Evolutionary conservation across 2,329 filamentous ascomycete species (phyloP).

Genomic region (Sclerotiophoma versabilis): DNA sequence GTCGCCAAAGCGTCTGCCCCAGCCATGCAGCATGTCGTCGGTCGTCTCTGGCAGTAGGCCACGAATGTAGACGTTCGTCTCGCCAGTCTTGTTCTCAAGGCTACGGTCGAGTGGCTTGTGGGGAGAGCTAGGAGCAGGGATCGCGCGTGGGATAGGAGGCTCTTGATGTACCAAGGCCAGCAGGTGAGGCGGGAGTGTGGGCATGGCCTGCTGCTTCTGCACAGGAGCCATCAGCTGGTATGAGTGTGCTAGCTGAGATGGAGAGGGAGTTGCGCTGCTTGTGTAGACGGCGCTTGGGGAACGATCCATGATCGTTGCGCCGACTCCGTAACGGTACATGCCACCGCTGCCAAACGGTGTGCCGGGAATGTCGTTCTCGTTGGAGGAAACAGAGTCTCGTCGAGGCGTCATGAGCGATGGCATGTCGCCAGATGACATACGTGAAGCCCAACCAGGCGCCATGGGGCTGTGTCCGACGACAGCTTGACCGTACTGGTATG

Average conservation of each 20-base stretch:
- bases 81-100: slow-evolving; percentile 90
- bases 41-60: slow-evolving; percentile 95
- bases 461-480: slow-evolving; percentile 56
- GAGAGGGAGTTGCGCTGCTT: slow-evolving; percentile 58
- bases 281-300: slow-evolving; percentile 58
- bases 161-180: slow-evolving; percentile 65
- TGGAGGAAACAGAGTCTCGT: slow-evolving; percentile 60
- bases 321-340: slow-evolving; percentile 54
- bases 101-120: slow-evolving; percentile 93
- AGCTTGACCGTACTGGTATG: slow-evolving; percentile 55
- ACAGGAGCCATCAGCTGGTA: slow-evolving; percentile 53
- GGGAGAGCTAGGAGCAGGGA: slow-evolving; percentile 86
- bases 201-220: slow-evolving; percentile 47
- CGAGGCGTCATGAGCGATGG: slow-evolving; percentile 60
- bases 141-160: slow-evolving; percentile 84
- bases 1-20: slow-evolving; percentile 86
- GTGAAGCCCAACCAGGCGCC: slow-evolving; percentile 55
- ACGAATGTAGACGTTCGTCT: slow-evolving; percentile 98
- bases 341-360: slow-evolving; percentile 55
- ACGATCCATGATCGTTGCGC: slow-evolving; percentile 58
- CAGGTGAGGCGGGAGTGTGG: slow-evolving; percentile 54
- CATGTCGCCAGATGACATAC: slow-evolving; percentile 56
- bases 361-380: slow-evolving; percentile 60
- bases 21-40: slow-evolving; percentile 83
- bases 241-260: slow-evolving; percentile 54